Evolutionary conservation across 2,329 filamentous ascomycete genomes (phyloP).

Genomic region (Mycosphaerella sp.): DNA sequence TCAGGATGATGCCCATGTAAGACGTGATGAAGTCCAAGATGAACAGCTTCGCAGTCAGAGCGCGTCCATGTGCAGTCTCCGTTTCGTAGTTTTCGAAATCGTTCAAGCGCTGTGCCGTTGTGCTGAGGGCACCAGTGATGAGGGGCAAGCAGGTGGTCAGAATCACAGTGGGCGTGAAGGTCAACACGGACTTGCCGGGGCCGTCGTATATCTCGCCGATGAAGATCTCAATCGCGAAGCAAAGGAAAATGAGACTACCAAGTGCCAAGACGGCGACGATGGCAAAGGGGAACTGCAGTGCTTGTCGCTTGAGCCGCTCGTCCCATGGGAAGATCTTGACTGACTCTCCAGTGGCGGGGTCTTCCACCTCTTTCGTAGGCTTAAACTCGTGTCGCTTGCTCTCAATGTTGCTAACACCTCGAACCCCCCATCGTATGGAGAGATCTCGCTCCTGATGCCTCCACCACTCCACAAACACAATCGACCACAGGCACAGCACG

Average conservation of each 20-base stretch:
- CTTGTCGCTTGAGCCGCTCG: constrained; percentile 69
- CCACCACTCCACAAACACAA: constrained; percentile 92
- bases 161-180: constrained; percentile 81
- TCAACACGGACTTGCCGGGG: constrained; percentile 76
- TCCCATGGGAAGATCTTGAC: constrained; percentile 68
- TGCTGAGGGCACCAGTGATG: constrained; percentile 67
- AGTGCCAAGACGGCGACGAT: constrained; percentile 64
- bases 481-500: constrained; percentile 75
- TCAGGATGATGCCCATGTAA: constrained; percentile 86
- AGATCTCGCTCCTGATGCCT: constrained; percentile 87
- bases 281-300: constrained; percentile 80
- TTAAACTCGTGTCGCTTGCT: constrained; percentile 69
- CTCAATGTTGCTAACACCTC: constrained; percentile 76
- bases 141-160: constrained; percentile 77
- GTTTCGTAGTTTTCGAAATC: constrained; percentile 91
- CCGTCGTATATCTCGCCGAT: constrained; percentile 90
- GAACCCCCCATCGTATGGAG: constrained; percentile 80
- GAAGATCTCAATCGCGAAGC: constrained; percentile 92
- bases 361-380: constrained; percentile 69
- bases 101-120: constrained; percentile 69
- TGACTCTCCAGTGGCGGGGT: constrained; percentile 75
- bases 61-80: constrained; percentile 71
- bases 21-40: constrained; percentile 95
- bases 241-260: constrained; percentile 74
- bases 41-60: constrained; percentile 88